Evolutionary conservation across 306 rosid genomes (phyloP).

Genomic region (Rosa rugosa): DNA sequence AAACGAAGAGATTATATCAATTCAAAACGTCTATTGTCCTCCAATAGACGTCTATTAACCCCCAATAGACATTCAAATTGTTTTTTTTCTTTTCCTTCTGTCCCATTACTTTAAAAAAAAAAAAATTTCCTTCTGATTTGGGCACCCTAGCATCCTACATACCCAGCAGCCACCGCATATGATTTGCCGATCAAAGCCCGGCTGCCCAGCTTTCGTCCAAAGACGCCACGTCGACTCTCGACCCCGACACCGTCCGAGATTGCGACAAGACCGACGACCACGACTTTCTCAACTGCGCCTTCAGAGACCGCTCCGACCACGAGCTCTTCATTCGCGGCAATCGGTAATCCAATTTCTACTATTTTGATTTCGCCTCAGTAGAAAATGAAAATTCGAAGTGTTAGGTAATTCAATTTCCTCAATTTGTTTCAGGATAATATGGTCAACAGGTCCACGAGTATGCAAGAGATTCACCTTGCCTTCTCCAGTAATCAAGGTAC

Average conservation of each 20-base stretch:
- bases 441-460: conserved; percentile 80
- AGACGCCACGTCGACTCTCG: conserved; percentile 22
- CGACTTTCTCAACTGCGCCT: conserved; percentile 47
- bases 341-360: conserved; percentile 42
- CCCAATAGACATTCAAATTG: too few relatives aligned
- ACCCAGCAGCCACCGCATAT: too few relatives aligned
- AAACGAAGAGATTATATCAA: too few relatives aligned
- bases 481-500: conserved; percentile 67
- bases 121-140: too few relatives aligned
- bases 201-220: too few relatives aligned
- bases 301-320: conserved; percentile 64
- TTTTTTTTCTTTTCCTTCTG: too few relatives aligned
- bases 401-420: not conserved
- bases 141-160: too few relatives aligned
- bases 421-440: conserved; percentile 58
- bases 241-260: conserved; percentile 61
- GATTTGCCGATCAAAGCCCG: too few relatives aligned
- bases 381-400: conserved; percentile 4
- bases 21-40: too few relatives aligned
- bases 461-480: conserved; percentile 75
- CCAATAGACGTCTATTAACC: too few relatives aligned
- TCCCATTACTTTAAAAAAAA: too few relatives aligned
- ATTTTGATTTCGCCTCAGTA: conserved; percentile 6
- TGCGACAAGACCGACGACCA: conserved; percentile 52
- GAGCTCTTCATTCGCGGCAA: conserved; percentile 86